These are phyloP conservation scores for Teunomyces tritomae DNA, from an alignment of 805 yeast species.

Conservation along the genomic window DNA sequence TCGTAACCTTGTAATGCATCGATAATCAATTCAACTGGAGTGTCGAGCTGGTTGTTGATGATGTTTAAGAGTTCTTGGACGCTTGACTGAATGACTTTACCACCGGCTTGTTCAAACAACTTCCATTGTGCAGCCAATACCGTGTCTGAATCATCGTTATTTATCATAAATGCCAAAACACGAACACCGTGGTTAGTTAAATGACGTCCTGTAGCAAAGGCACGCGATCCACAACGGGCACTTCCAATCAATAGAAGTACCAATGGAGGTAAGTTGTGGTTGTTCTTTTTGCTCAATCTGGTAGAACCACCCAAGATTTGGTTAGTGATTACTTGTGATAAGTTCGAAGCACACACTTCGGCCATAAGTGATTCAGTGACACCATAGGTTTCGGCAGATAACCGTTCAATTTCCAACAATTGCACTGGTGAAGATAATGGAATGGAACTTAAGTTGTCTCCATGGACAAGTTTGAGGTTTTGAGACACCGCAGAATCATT, in stretches of 20 bases:
- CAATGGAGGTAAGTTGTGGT: slow-evolving; percentile 78
- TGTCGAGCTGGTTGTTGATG: slow-evolving; percentile 48
- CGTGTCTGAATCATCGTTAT: slow-evolving; percentile 37
- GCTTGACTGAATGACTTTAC: slow-evolving; percentile 49
- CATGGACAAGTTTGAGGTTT: slow-evolving; percentile 18
- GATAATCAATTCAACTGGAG: slow-evolving; percentile 75
- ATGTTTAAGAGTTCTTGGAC: slow-evolving; percentile 34
- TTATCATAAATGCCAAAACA: slow-evolving; percentile 51
- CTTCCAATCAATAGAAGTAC: slow-evolving; percentile 72
- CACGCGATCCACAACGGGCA: slow-evolving; percentile 69
- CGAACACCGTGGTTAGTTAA: slow-evolving; percentile 71
- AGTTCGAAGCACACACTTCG: slow-evolving; percentile 69
- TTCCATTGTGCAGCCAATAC: slow-evolving; percentile 51
- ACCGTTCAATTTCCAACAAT: slow-evolving; percentile 68
- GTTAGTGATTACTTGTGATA: slow-evolving; percentile 56
- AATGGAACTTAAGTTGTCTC: slow-evolving; percentile 28
- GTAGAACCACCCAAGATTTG: slow-evolving; percentile 63
- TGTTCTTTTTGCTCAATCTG: slow-evolving; percentile 55
- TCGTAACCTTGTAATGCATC: slow-evolving; percentile 89
- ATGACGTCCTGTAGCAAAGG: slow-evolving; percentile 77
- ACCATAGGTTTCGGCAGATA: slow-evolving; percentile 49
- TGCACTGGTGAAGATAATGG: slow-evolving; percentile 78
- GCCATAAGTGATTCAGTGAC: slow-evolving; percentile 46
- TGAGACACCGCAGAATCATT: slow-evolving; percentile 1
- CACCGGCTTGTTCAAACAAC: slow-evolving; percentile 61